A percentile compares a stretch with the other conserved stretches of the same genome.
Conservation (phyloP, 768 basidiomycete genomes). For the Boletus edulis region DNA sequence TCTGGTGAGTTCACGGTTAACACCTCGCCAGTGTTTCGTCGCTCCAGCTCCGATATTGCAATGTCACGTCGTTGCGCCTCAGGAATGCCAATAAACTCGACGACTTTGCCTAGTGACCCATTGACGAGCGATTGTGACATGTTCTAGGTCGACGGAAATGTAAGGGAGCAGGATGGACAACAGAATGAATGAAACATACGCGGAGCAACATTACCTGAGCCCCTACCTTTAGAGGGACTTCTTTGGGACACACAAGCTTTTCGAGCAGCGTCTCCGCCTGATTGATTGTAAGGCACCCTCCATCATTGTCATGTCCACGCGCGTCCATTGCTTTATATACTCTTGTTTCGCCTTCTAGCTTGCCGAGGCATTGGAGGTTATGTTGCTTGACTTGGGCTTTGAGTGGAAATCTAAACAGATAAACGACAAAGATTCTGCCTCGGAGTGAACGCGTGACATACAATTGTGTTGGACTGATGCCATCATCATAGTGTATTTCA, state of each 20-base stretch:
- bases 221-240: constrained; percentile 52
- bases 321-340: constrained; percentile 44
- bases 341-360: constrained; percentile 26
- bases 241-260: constrained; percentile 46
- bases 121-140: constrained; percentile 58
- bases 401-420: constrained; percentile 23
- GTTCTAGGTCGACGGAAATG: constrained; percentile 25
- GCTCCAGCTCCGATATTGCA: constrained; percentile 29
- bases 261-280: constrained; percentile 40
- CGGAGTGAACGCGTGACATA: constrained; percentile 35
- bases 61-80: constrained; percentile 30
- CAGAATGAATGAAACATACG: constrained; percentile 13
- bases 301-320: constrained; percentile 41
- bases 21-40: constrained; percentile 8
- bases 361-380: constrained; percentile 21
- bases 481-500: constrained; percentile 70
- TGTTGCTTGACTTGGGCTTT: constrained; percentile 26
- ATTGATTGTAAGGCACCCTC: constrained; percentile 28
- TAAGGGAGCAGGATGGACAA: neutral
- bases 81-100: constrained; percentile 29
- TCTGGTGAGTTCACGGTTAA: neutral
- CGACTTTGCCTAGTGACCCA: constrained; percentile 83
- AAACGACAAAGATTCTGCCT: neutral
- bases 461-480: constrained; percentile 87
- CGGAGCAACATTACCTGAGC: constrained; percentile 79